Base-by-base conservation (phyloP, 176 grass and related monocot species). In the Aegilops tauschii region DNA sequence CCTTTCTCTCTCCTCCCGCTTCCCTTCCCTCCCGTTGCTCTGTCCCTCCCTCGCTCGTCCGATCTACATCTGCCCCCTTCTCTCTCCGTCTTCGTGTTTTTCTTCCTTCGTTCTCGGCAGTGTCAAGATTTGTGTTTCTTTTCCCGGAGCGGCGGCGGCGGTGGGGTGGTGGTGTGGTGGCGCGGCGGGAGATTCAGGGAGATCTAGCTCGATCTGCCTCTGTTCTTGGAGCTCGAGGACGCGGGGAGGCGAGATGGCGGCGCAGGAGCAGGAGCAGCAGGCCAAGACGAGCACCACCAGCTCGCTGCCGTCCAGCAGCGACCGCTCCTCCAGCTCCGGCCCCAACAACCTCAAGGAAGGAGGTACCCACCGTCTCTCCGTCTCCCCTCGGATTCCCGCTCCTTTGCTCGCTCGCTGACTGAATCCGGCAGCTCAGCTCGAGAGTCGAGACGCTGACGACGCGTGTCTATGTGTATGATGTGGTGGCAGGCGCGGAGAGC, bases 241-340 rank as follows among this genome's bases (percentile, higher is more conserved):
- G 56, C 56, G 7, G 16, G 50, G 18, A 62, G 20, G 8, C 5
- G 65, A 52, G 78, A 89, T 87, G 88, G 78, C 82, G 67, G 79
- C 79, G 34, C 77, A 77, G 79, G 88, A 90, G 82, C 81, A 88
- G 73, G 73, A 85, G 82, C 83, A 92, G 89, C 88, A 90, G 87
- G 76, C 80, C 27, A 87, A 86, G 91, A 81, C 90, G 78, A 93
- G 83, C 84, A 88, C 90, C 39, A 93, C 94, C 32, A 95, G 94
- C 84, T 95, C 91, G 42, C 82, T 95, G 2, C 91, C 84, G 28
- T 91, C 91, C 59, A 95, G 94, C 91, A 89, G 87, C 87, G 94
- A 95, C 73, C 90, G 94, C 82, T 95, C 91, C 84, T 95, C 94
- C 72, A 95, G 91, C 91, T 95, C 94, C 9, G 93, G 86, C 0